A percentile compares a stretch with the other conserved stretches of the same genome.
Evolutionary conservation across 176 grass and related monocot species (phyloP).

Genomic region (Triticum timopheevii): DNA sequence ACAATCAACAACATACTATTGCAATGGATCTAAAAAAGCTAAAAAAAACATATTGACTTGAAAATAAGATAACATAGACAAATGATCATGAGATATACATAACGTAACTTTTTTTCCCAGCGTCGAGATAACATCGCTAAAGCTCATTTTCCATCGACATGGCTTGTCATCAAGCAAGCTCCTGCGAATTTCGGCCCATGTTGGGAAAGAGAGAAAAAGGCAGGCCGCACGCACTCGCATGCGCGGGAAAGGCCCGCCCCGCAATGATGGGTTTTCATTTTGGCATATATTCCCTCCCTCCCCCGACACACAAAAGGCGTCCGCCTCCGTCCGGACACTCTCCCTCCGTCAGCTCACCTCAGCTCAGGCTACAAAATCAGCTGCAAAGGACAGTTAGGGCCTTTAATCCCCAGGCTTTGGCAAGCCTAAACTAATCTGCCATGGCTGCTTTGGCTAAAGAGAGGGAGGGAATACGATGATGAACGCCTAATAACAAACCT

Average conservation of each 20-base stretch:
- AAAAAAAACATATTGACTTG: too few species aligned
- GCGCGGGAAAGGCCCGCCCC: slow-evolving; percentile 42
- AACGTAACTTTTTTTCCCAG: not conserved
- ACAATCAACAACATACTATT: too few species aligned
- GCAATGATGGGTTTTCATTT: slow-evolving; percentile 51
- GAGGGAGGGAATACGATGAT: not conserved
- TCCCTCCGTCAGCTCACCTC: not conserved
- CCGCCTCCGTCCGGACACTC: not conserved
- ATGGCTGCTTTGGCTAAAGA: slow-evolving; percentile 45
- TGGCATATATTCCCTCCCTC: slow-evolving; percentile 62
- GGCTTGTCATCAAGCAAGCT: slow-evolving; percentile 7
- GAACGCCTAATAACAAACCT: not conserved
- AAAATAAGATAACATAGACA: too few species aligned
- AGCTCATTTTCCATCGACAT: not conserved
- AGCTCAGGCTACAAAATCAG: not conserved
- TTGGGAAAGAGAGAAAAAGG: slow-evolving; percentile 15
- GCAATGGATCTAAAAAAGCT: too few species aligned
- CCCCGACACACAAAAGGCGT: slow-evolving; percentile 24
- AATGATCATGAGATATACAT: too few species aligned
- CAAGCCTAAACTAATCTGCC: slow-evolving; percentile 15
- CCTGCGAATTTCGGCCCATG: slow-evolving; percentile 32
- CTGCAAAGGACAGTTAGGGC: slow-evolving; percentile 49
- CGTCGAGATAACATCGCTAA: not conserved
- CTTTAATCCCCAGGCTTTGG: slow-evolving; percentile 49
- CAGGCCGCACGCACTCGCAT: slow-evolving; percentile 36